These are phyloP conservation scores for Abrus pulchellus DNA, from an alignment of 306 rosid species.

Conservation along the genomic window DNA sequence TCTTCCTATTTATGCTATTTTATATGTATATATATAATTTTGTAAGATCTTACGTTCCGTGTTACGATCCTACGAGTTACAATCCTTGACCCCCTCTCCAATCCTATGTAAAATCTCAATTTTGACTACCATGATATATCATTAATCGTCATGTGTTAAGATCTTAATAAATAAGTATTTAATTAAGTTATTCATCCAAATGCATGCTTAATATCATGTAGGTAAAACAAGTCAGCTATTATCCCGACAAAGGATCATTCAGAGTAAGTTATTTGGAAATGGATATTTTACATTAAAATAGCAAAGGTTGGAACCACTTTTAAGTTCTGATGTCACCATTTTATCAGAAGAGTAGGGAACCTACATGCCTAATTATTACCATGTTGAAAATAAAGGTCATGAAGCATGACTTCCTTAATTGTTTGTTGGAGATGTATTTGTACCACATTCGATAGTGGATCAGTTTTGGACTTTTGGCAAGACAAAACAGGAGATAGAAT, in stretches of 20 bases:
- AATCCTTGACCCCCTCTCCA: too few species aligned
- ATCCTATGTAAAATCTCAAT: too few species aligned
- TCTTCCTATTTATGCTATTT: too few species aligned
- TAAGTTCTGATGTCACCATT: constrained; percentile 1
- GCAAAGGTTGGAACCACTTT: constrained; percentile 8
- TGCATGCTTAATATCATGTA: too few species aligned
- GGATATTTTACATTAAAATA: constrained; percentile 29
- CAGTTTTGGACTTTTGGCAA: background rate
- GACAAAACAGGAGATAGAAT: constrained; percentile 28
- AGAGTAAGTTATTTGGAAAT: constrained; percentile 13
- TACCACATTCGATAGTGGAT: constrained; percentile 14
- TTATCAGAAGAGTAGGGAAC: background rate
- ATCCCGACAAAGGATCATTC: constrained; percentile 24
- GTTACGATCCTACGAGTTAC: too few species aligned
- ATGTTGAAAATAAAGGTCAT: background rate
- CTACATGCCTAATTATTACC: background rate
- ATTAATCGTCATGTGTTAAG: too few species aligned
- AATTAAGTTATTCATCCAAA: too few species aligned
- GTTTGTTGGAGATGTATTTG: constrained; percentile 25
- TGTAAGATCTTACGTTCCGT: too few species aligned
- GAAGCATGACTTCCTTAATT: background rate
- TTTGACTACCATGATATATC: too few species aligned
- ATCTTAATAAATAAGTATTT: too few species aligned
- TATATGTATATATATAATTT: too few species aligned
- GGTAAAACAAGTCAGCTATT: background rate